A percentile compares a stretch with the other conserved stretches of the same genome.
Evolutionary conservation across 192 early-diverging fungal genomes (phyloP).

Genomic region (Thoreauomyces humboldtii): DNA sequence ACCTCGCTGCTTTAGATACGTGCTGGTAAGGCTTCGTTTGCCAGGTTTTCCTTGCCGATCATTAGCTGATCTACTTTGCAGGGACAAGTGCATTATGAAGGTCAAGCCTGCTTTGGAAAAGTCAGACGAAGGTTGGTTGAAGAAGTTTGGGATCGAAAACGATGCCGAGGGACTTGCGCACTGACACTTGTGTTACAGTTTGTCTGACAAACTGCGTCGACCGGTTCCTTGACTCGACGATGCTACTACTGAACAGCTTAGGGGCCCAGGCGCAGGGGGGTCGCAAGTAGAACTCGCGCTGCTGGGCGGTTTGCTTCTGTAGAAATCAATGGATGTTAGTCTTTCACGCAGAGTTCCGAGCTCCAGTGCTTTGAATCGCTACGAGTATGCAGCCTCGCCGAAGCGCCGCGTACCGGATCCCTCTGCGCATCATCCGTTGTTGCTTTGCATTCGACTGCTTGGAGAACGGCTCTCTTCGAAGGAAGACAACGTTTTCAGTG

Average conservation of each 20-base stretch:
- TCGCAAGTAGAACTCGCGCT: neutral
- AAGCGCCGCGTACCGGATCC: too few species aligned
- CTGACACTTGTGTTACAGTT: too few species aligned
- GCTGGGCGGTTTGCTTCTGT: too few species aligned
- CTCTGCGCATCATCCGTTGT: too few species aligned
- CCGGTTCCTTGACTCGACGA: slow-evolving; percentile 65
- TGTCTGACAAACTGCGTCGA: slow-evolving; percentile 73
- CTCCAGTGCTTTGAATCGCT: too few species aligned
- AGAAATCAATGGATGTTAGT: too few species aligned
- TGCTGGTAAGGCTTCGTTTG: slow-evolving; percentile 20
- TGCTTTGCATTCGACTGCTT: too few species aligned
- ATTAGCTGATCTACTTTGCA: slow-evolving; percentile 1
- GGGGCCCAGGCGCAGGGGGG: slow-evolving; percentile 29
- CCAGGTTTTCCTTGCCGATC: too few species aligned
- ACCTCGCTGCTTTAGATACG: slow-evolving; percentile 6
- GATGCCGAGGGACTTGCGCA: neutral
- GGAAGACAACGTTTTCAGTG: too few species aligned
- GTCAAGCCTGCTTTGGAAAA: slow-evolving; percentile 26
- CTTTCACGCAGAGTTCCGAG: too few species aligned
- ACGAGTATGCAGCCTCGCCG: too few species aligned
- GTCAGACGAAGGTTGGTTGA: slow-evolving; percentile 27
- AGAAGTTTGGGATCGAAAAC: neutral
- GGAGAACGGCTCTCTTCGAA: too few species aligned
- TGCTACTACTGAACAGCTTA: slow-evolving; percentile 59
- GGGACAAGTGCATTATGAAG: slow-evolving; percentile 40